phyloP scores from a whole-genome alignment of 768 basidiomycete species.

The Suillus paluster region DNA sequence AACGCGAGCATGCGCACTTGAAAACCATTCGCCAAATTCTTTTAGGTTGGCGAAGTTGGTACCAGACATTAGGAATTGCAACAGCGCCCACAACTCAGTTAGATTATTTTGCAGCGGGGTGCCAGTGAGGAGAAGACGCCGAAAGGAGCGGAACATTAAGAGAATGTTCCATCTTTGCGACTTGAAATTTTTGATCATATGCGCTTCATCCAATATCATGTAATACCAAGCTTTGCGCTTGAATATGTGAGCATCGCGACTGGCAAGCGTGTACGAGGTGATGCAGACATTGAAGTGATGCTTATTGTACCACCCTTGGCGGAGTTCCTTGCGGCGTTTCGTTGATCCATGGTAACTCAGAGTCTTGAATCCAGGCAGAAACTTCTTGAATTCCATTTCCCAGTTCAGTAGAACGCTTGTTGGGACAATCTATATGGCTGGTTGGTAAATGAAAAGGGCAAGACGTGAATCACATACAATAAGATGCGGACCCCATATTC shows the following conservation, averaged over 20 bases:
- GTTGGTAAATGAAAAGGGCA: conserved; percentile 21
- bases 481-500: conserved; percentile 92
- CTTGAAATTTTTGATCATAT: conserved; percentile 98
- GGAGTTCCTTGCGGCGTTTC: conserved; percentile 87
- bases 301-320: conserved; percentile 90
- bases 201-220: conserved; percentile 94
- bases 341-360: conserved; percentile 90
- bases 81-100: conserved; percentile 91
- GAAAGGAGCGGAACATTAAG: conserved; percentile 84
- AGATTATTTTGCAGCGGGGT: conserved; percentile 97
- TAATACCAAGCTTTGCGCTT: conserved; percentile 95
- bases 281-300: conserved; percentile 93
- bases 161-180: conserved; percentile 93
- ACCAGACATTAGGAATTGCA: conserved; percentile 94
- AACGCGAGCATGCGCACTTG: conserved; percentile 60
- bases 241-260: conserved; percentile 88
- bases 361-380: conserved; percentile 85
- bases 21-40: conserved; percentile 97
- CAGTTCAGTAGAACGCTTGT: conserved; percentile 94
- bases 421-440: conserved; percentile 69
- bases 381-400: conserved; percentile 98
- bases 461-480: conserved; percentile 54
- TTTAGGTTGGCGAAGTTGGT: conserved; percentile 89
- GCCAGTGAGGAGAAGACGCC: conserved; percentile 89
- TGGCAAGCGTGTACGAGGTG: conserved; percentile 92